Evolutionary conservation across 345 rosid genomes (phyloP).

Genomic region (Corymbia maculata): DNA sequence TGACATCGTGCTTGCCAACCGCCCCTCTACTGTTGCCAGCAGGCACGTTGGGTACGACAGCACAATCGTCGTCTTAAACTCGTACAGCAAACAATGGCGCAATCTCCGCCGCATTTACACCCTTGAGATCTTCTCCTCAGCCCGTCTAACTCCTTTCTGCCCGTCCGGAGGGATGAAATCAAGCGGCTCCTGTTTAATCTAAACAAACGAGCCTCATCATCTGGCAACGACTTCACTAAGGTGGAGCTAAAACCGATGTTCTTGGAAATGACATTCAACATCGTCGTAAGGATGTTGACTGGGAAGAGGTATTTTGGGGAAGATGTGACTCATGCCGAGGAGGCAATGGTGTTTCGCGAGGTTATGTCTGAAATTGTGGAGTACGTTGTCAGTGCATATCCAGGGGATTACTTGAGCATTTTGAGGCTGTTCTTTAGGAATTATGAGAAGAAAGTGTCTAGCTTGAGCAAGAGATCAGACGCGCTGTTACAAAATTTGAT

Average conservation of each 20-base stretch:
- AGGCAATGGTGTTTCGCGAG: slow-evolving; percentile 15
- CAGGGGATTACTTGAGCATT: slow-evolving; percentile 23
- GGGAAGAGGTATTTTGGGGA: slow-evolving; percentile 38
- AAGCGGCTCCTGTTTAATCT: slow-evolving; percentile 3
- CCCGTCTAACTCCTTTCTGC: slow-evolving; percentile 10
- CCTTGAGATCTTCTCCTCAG: slow-evolving; percentile 25
- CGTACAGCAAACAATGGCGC: slow-evolving; percentile 50
- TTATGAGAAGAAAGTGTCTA: background rate
- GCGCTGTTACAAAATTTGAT: slow-evolving; percentile 25
- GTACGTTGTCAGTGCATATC: slow-evolving; percentile 18
- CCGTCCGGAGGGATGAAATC: slow-evolving; percentile 28
- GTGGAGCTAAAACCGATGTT: slow-evolving; percentile 29
- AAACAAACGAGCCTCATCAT: background rate
- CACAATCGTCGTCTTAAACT: slow-evolving; percentile 11
- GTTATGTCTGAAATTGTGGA: slow-evolving; percentile 2
- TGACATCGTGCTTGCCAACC: slow-evolving; percentile 41
- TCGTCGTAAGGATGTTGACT: slow-evolving; percentile 23
- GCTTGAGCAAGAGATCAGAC: slow-evolving; percentile 13
- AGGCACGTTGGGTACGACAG: slow-evolving; percentile 24
- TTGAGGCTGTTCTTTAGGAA: slow-evolving; percentile 11
- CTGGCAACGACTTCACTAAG: slow-evolving; percentile 2
- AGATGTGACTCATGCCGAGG: slow-evolving; percentile 10
- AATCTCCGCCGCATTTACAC: slow-evolving; percentile 41
- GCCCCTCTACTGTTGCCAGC: slow-evolving; percentile 1
- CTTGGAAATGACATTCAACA: slow-evolving; percentile 18